A percentile compares a stretch with the other conserved stretches of the same genome.
Evolutionary conservation across 768 basidiomycete genomes (phyloP).

Genomic region (Panus rudis): DNA sequence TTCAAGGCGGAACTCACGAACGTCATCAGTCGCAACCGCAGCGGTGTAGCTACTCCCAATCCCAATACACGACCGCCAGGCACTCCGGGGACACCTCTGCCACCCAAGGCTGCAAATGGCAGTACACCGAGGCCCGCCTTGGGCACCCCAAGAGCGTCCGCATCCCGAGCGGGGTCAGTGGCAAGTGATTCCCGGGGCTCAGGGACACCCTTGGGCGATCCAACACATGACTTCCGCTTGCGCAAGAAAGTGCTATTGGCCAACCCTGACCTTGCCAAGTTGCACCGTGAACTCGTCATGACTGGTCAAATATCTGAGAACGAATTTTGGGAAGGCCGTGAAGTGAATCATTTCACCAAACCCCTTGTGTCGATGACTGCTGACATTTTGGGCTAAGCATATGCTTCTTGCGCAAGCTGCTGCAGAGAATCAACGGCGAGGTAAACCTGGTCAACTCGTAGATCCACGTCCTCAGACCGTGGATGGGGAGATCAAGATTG

Average conservation of each 20-base stretch:
- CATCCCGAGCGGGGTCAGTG: conserved; percentile 59
- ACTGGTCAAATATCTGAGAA: conserved; percentile 79
- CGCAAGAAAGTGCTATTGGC: conserved; percentile 74
- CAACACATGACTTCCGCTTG: conserved; percentile 62
- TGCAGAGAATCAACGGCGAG: conserved; percentile 65
- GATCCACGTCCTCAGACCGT: conserved; percentile 83
- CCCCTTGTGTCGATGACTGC: conserved; percentile 14
- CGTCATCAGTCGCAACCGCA: conserved; percentile 70
- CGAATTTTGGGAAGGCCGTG: conserved; percentile 96
- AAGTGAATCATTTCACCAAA: conserved; percentile 42
- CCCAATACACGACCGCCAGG: conserved; percentile 14
- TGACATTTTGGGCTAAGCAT: conserved; percentile 42
- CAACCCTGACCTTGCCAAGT: conserved; percentile 66
- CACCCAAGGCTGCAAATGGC: conserved; percentile 11
- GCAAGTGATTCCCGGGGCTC: conserved; percentile 41
- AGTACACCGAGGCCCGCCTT: conserved; percentile 21
- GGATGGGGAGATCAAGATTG: conserved; percentile 84
- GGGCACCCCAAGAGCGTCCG: conserved; percentile 37
- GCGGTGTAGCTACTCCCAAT: conserved; percentile 14
- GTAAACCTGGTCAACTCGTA: conserved; percentile 80
- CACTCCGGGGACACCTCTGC: conserved; percentile 24
- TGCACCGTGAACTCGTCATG: conserved; percentile 89
- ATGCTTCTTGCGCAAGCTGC: conserved; percentile 72
- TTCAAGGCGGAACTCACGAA: conserved; percentile 77
- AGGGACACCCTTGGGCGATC: conserved; percentile 53